Percentiles rank a stretch among this genome's conserved stretches.
Evolutionary conservation across 2,329 filamentous ascomycete genomes (phyloP).

Genomic region (Aspergillus arachidicola): DNA sequence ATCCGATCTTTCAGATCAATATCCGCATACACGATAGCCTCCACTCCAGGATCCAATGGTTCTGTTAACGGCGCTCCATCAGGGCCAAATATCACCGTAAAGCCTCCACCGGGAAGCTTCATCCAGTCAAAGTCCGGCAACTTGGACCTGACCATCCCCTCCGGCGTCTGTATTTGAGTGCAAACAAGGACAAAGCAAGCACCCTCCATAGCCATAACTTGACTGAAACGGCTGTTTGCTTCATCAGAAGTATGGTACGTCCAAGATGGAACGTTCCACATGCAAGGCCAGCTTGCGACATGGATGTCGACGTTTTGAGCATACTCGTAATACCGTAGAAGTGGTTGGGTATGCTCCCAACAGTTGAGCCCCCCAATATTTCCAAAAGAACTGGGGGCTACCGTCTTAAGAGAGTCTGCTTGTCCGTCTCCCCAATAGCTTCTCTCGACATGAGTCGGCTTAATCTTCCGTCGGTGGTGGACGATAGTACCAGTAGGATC

Average conservation of each 20-base stretch:
- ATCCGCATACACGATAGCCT: conserved; percentile 2
- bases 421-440: conserved; percentile 49
- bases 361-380: conserved; percentile 39
- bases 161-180: conserved; percentile 5
- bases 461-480: conserved; percentile 51
- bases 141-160: background rate
- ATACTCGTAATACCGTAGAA: conserved; percentile 50
- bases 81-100: conserved; percentile 6
- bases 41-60: background rate
- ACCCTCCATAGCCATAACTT: conserved; percentile 2
- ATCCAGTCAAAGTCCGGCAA: conserved; percentile 2
- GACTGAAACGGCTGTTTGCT: background rate
- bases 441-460: conserved; percentile 54
- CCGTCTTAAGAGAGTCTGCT: conserved; percentile 37
- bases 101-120: conserved; percentile 2
- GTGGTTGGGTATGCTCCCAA: conserved; percentile 53
- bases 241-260: background rate
- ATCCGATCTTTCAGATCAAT: background rate
- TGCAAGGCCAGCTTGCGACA: conserved; percentile 48
- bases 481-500: conserved; percentile 42
- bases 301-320: conserved; percentile 49
- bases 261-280: conserved; percentile 10
- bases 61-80: background rate
- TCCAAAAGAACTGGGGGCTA: conserved; percentile 42
- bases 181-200: conserved; percentile 6